Evolutionary conservation across 177 flowering plant genomes (phyloP).

Genomic region (Vitis hybrid): DNA sequence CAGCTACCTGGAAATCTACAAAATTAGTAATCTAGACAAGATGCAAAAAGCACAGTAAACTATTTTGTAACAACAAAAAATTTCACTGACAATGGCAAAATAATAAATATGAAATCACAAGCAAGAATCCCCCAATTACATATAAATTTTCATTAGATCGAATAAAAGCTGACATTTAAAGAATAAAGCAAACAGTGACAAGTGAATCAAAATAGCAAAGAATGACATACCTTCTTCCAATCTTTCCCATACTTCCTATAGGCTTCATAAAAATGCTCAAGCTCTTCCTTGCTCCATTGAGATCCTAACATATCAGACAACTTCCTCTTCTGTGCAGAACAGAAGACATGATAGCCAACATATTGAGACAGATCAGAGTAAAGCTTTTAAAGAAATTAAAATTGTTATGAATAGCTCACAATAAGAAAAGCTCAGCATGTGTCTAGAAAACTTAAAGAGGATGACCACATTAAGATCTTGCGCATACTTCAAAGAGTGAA

Average conservation of each 20-base stretch:
- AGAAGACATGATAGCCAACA: constrained; percentile 2
- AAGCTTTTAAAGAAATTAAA: neutral
- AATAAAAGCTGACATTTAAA: neutral
- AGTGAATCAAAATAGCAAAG: neutral
- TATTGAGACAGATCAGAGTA: neutral
- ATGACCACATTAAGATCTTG: too few species aligned
- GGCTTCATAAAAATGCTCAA: constrained; percentile 87
- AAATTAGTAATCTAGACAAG: constrained; percentile 13
- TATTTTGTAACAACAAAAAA: neutral
- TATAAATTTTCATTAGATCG: neutral
- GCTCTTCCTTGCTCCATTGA: constrained; percentile 89
- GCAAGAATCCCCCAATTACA: too few species aligned
- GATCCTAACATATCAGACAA: constrained; percentile 82
- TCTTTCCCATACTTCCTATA: constrained; percentile 82
- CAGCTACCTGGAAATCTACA: constrained; percentile 63
- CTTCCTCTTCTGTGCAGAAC: constrained; percentile 67
- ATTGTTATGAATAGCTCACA: neutral
- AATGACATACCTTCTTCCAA: constrained; percentile 77
- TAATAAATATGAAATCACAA: neutral
- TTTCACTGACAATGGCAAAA: neutral
- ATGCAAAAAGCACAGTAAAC: neutral
- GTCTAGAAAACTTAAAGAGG: neutral
- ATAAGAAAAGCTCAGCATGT: neutral
- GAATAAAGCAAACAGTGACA: neutral
- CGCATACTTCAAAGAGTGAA: too few species aligned